A percentile compares a stretch with the other conserved stretches of the same genome.
These are phyloP conservation scores for Linnemannia zychae DNA, from an alignment of 192 early-diverging fungal species.

Conservation along the genomic window DNA sequence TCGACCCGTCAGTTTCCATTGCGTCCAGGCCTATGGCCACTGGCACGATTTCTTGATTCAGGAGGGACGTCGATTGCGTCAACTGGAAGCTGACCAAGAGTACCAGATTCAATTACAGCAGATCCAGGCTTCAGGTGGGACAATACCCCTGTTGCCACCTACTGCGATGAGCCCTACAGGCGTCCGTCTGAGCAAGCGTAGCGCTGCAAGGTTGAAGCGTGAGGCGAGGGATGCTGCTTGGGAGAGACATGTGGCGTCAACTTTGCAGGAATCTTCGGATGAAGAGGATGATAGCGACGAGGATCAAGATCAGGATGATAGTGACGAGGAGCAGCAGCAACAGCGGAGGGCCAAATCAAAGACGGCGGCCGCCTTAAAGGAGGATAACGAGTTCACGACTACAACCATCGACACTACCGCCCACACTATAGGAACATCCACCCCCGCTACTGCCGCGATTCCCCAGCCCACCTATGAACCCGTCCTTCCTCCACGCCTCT, in stretches of 20 bases:
- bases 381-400: neutral
- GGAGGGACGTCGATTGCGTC: constrained; percentile 47
- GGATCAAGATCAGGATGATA: constrained; percentile 32
- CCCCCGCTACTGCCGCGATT: neutral
- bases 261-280: constrained; percentile 51
- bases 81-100: constrained; percentile 27
- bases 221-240: constrained; percentile 46
- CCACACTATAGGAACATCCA: constrained; percentile 6
- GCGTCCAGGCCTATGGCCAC: constrained; percentile 81
- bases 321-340: neutral
- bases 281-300: constrained; percentile 54
- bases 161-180: constrained; percentile 16
- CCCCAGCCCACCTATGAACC: constrained; percentile 15
- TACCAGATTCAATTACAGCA: constrained; percentile 24
- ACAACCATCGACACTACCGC: neutral
- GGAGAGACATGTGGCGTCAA: constrained; percentile 53
- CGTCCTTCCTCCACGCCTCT: constrained; percentile 76
- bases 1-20: constrained; percentile 80
- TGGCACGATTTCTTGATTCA: constrained; percentile 63
- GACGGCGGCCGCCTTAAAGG: neutral
- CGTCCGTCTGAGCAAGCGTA: constrained; percentile 21
- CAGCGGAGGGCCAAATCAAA: neutral
- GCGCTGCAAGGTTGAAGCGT: constrained; percentile 28
- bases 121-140: constrained; percentile 25
- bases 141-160: neutral